A percentile compares a stretch with the other conserved stretches of the same genome.
Conservation (phyloP, 2,329 filamentous ascomycete species). For the Incumbomyces lentus region DNA sequence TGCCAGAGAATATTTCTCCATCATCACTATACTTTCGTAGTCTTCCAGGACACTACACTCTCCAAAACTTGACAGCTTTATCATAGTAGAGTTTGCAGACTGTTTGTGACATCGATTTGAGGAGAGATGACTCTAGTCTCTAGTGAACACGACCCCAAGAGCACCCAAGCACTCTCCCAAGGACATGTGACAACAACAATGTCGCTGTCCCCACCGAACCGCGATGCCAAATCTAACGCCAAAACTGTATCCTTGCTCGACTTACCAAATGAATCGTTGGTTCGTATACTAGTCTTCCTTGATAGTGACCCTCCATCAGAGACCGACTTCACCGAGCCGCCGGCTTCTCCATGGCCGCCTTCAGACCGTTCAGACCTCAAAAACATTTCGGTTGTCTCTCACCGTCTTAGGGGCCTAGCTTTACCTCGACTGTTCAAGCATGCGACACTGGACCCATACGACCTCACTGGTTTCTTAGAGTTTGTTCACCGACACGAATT, state of each 20-base stretch:
- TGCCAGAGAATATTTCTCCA: too few species aligned
- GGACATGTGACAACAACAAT: too few species aligned
- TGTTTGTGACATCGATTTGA: too few species aligned
- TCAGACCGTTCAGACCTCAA: slow-evolving; percentile 42
- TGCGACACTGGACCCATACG: slow-evolving; percentile 30
- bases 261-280: slow-evolving; percentile 53
- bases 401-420: slow-evolving; percentile 41
- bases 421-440: slow-evolving; percentile 51
- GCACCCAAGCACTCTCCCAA: too few species aligned
- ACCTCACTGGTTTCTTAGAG: slow-evolving; percentile 27
- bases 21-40: too few species aligned
- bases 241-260: not conserved
- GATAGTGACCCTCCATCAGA: slow-evolving; percentile 41
- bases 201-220: too few species aligned
- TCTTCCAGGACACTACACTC: too few species aligned
- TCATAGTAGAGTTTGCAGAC: too few species aligned
- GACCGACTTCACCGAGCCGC: slow-evolving; percentile 40
- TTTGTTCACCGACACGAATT: slow-evolving; percentile 30
- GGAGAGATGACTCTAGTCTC: too few species aligned
- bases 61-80: too few species aligned
- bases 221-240: too few species aligned
- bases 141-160: too few species aligned
- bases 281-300: slow-evolving; percentile 48
- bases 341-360: slow-evolving; percentile 33
- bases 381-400: slow-evolving; percentile 44